Percentiles rank a stretch among this genome's conserved stretches.
Conservation (phyloP, 495 filamentous ascomycete genomes). For the Opeltia flavorubescens region DNA sequence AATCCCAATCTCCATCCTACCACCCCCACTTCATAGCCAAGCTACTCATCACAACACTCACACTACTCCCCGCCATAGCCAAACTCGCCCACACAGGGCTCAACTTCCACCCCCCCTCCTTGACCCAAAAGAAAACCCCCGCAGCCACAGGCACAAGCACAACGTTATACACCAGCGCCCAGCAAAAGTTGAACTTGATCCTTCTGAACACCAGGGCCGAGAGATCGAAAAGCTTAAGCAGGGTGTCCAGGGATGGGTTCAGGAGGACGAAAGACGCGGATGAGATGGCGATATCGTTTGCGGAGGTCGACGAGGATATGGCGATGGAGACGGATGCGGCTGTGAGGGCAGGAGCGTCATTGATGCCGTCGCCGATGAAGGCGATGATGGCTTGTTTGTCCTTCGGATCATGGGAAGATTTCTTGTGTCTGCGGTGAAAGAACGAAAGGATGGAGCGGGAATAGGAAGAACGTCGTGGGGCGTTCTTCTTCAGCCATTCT, state of each 20-base stretch:
- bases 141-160: constrained; percentile 71
- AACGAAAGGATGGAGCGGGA: constrained; percentile 41
- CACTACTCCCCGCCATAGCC: constrained; percentile 76
- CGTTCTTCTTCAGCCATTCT: constrained; percentile 56
- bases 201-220: constrained; percentile 58
- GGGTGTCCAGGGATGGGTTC: constrained; percentile 49
- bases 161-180: constrained; percentile 79
- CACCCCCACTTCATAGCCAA: constrained; percentile 42
- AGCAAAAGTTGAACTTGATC: constrained; percentile 76
- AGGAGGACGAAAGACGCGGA: constrained; percentile 79
- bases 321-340: constrained; percentile 73
- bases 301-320: constrained; percentile 53
- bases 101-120: constrained; percentile 34
- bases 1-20: constrained; percentile 8
- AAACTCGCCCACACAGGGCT: constrained; percentile 75
- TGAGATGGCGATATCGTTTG: constrained; percentile 72
- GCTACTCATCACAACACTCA: constrained; percentile 66
- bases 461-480: constrained; percentile 48
- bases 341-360: constrained; percentile 72
- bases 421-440: constrained; percentile 19
- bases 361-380: constrained; percentile 77
- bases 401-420: neutral
- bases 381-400: constrained; percentile 30
- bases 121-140: constrained; percentile 50
- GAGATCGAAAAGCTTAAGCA: constrained; percentile 61